These are phyloP conservation scores for Tolypocladium guangdongense DNA, from an alignment of 2,329 filamentous ascomycete genomes.

Conservation along the genomic window DNA sequence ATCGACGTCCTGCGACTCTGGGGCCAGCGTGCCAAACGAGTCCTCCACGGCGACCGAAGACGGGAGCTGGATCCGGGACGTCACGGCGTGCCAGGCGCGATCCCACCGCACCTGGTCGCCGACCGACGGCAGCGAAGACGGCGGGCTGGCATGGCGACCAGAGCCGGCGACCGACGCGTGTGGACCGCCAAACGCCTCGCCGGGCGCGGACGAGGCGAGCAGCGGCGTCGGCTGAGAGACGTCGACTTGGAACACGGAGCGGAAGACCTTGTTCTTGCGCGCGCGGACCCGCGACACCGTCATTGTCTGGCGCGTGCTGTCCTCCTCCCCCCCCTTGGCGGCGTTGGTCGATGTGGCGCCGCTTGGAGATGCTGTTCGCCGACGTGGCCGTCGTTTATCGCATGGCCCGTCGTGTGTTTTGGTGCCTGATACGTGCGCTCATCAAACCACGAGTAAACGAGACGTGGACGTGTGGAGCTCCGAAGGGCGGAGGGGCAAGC, in stretches of 20 bases:
- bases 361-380: not conserved
- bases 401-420: not conserved
- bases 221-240: conserved; percentile 37
- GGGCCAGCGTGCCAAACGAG: conserved; percentile 37
- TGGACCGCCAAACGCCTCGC: conserved; percentile 35
- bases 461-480: not conserved
- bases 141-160: conserved; percentile 8
- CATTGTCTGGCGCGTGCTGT: conserved; percentile 13
- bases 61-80: conserved; percentile 44
- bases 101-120: conserved; percentile 48
- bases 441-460: too few relatives aligned
- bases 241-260: conserved; percentile 45
- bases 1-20: conserved; percentile 32
- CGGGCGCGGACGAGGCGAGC: conserved; percentile 26
- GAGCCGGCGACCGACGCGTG: conserved; percentile 4
- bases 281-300: conserved; percentile 32
- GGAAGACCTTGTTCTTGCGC: conserved; percentile 39
- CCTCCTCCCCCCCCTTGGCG: not conserved
- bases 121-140: conserved; percentile 12
- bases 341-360: not conserved
- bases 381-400: not conserved
- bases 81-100: conserved; percentile 52
- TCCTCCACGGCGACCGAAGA: conserved; percentile 43
- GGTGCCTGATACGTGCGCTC: not conserved
- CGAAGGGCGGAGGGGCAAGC: too few relatives aligned